Evolutionary conservation across 202 grass and related monocot species (phyloP), one percentile per base, ranked within the genome.

Genomic region (Eragrostis tef): DNA sequence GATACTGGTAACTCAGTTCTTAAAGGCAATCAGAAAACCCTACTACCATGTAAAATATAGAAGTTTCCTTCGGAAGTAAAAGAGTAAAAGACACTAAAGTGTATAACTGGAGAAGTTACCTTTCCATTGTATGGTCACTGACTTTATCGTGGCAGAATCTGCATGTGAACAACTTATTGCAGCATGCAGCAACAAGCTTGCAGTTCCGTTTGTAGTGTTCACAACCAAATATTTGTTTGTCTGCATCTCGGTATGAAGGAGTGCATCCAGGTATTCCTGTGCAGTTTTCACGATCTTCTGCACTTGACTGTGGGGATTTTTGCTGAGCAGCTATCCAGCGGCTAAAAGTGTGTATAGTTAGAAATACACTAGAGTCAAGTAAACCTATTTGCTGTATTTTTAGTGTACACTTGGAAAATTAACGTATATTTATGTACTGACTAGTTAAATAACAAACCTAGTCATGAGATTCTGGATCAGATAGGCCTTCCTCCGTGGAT

Each of bases 381-480:
- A 22, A 45, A 70, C 21, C 67, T 65, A 77, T 41, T 79, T 79
- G 27, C 21, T 54, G 5, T 78, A 81, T 51, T 52, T 48, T 43
- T 22, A 39, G n/a, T 20, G 13, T 1, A 19, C 11, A 71, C 36
- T 51, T 44, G 12, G 46, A n/a, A 63, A 56, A 77, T 0, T 1
- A 6, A 51, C 13, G 26, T 10, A 20, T 70, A 71, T 10, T 64
- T 70, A 25, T 64, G 45, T 58, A 20, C 0, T 87, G 57, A 22
- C 56, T 64, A 67, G 53, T 50, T 26, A 36, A 12, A 54, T 59
- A 57, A 60, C 67, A 80, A 91, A 98, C 95, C 95, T 98, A 21
- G 95, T 98, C 95, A 98, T 98, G 17, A 98, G 90, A 76, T 95
- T 98, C 84, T 98, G 95, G 36, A 98, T 95, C 72, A 98, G 85